These are phyloP conservation scores for Plantago major DNA, from an alignment of 257 asterid species.

Conservation along the genomic window DNA sequence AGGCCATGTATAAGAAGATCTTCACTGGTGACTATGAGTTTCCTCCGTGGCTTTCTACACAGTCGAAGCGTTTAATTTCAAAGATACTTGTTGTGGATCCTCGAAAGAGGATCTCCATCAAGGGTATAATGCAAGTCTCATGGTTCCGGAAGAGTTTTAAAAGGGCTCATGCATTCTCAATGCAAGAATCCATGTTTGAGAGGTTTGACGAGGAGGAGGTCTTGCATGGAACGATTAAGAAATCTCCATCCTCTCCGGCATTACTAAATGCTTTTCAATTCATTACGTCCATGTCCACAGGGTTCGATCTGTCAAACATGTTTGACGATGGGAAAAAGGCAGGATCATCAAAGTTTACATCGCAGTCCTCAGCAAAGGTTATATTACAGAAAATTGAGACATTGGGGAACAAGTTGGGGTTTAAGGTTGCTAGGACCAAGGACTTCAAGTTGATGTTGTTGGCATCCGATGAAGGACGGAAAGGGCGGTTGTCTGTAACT, in stretches of 20 bases:
- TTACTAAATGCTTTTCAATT: constrained; percentile 51
- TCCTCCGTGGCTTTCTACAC: constrained; percentile 50
- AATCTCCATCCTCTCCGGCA: constrained; percentile 57
- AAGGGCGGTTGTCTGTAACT: constrained; percentile 41
- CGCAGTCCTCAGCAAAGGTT: constrained; percentile 28
- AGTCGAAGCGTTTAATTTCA: constrained; percentile 39
- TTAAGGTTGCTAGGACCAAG: constrained; percentile 32
- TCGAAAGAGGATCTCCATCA: constrained; percentile 36
- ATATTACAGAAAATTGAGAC: constrained; percentile 32
- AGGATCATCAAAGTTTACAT: constrained; percentile 27
- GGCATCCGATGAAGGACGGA: constrained; percentile 44
- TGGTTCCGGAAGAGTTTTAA: constrained; percentile 44
- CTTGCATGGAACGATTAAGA: constrained; percentile 24
- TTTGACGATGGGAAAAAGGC: constrained; percentile 42
- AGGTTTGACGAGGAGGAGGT: constrained; percentile 31
- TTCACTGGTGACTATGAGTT: constrained; percentile 36
- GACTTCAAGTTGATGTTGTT: constrained; percentile 35
- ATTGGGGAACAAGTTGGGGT: constrained; percentile 39
- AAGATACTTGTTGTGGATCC: constrained; percentile 45
- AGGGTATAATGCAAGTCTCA: constrained; percentile 38
- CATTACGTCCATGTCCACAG: constrained; percentile 55
- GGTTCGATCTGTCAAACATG: constrained; percentile 51
- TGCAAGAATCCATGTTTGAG: constrained; percentile 20
- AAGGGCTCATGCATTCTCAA: constrained; percentile 26
- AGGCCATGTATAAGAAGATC: constrained; percentile 37